Conservation (phyloP, 768 basidiomycete genomes). For the Rhodotorula taiwanensis region DNA sequence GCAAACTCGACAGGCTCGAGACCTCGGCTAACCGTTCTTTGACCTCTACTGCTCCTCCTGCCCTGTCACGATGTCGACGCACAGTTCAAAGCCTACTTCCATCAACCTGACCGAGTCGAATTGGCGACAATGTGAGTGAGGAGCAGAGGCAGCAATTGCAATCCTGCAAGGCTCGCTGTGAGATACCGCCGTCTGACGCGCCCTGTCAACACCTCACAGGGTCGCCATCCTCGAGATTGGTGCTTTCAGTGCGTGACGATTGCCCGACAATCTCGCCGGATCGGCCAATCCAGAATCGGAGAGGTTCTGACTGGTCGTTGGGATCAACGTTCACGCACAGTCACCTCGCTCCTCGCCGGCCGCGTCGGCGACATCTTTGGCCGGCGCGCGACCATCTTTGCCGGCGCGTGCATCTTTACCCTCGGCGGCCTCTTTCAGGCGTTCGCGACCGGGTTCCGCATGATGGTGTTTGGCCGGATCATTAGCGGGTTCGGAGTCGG, state of each 20-base stretch:
- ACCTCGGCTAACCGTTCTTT: too few relatives aligned
- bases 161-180: too few relatives aligned
- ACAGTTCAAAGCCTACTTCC: conserved; percentile 71
- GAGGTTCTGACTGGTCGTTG: too few relatives aligned
- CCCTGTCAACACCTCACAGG: neutral
- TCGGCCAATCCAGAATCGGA: too few relatives aligned
- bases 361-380: conserved; percentile 80
- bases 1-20: too few relatives aligned
- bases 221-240: conserved; percentile 63
- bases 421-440: conserved; percentile 80
- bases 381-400: conserved; percentile 71
- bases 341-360: conserved; percentile 82
- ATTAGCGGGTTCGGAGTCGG: conserved; percentile 86
- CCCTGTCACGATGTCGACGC: too few relatives aligned
- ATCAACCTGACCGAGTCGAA: conserved; percentile 64
- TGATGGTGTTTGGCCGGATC: conserved; percentile 76
- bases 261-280: too few relatives aligned
- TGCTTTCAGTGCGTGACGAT: conserved; percentile 62
- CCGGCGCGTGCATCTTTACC: conserved; percentile 75
- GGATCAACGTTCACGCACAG: conserved; percentile 49
- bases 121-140: conserved; percentile 72
- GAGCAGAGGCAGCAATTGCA: too few relatives aligned
- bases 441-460: conserved; percentile 65
- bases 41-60: too few relatives aligned
- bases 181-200: neutral